Base-by-base conservation (phyloP, 352 stramenopile species). In the Pythium insidiosum region DNA sequence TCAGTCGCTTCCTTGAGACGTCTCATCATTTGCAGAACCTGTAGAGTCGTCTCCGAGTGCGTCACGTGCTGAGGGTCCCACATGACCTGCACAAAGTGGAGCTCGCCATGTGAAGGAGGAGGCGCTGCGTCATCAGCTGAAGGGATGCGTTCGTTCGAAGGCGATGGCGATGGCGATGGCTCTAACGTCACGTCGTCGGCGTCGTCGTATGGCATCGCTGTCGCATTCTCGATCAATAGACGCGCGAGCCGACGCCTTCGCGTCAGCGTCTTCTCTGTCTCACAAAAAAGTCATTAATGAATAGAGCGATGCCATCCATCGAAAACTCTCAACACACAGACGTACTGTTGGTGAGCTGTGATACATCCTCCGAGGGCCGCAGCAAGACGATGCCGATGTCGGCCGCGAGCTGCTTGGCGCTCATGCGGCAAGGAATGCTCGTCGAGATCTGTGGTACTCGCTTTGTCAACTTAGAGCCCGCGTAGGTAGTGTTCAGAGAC, bases 161-260 rank as follows among this genome's bases (percentile, higher is more conserved):
- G n/a, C n/a, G n/a, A n/a, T n/a, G n/a, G n/a, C n/a, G n/a, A n/a
- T n/a, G n/a, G n/a, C n/a, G n/a, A n/a, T n/a, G n/a, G n/a, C n/a
- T n/a, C n/a, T n/a, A n/a, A n/a, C n/a, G n/a, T n/a, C n/a, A n/a
- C n/a, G n/a, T n/a, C n/a, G n/a, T n/a, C n/a, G n/a, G n/a, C n/a
- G n/a, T 50, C 68, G 29, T 79, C 65, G 39, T 79, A 76, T 4
- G 69, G 62, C 0, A 81, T 44, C 11, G 53, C 43, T 2, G 54
- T 35, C 15, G 67, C 69, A 30, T 83, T 52, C 37, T 68, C 63
- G 31, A 85, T 83, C 15, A 85, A 28, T 5, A 79, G 60, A 20
- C 66, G 56, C 15, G 68, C 66, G 23, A 85, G 38, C 15, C 47
- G 55, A 35, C 71, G 61, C 12, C 68, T 38, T 26, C 54, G 63